Conservation (phyloP, 441 rosid genomes). For the Flueggea neowawraea region DNA sequence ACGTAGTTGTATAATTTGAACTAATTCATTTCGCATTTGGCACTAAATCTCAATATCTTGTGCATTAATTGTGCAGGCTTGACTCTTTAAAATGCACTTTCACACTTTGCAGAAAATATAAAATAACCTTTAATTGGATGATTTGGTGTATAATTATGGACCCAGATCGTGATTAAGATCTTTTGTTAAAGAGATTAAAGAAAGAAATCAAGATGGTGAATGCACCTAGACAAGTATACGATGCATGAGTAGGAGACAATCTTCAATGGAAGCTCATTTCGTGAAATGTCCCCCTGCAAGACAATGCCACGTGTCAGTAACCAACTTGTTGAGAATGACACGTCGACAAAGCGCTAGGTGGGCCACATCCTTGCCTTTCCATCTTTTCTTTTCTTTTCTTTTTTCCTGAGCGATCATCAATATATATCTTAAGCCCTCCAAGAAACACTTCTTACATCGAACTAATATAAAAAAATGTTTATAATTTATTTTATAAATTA, state of each 20-base stretch:
- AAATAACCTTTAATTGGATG: background rate
- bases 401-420: background rate
- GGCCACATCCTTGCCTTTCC: background rate
- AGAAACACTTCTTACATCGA: no score
- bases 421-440: background rate
- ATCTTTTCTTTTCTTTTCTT: slow-evolving; percentile 1
- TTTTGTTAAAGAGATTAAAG: background rate
- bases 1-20: no score
- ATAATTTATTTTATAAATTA: background rate
- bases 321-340: slow-evolving; percentile 21
- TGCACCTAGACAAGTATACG: slow-evolving; percentile 9
- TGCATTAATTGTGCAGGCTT: background rate
- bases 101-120: background rate
- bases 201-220: slow-evolving; percentile 1
- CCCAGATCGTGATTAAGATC: background rate
- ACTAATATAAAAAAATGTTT: background rate
- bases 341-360: slow-evolving; percentile 22
- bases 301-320: slow-evolving; percentile 10
- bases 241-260: slow-evolving; percentile 17
- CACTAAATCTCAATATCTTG: no score
- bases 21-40: no score
- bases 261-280: slow-evolving; percentile 1
- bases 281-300: slow-evolving; percentile 10
- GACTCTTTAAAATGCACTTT: background rate
- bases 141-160: background rate